Base-by-base conservation (phyloP, 371 early-diverging fungal genomes). In the Neoconidiobolus thromboides region DNA sequence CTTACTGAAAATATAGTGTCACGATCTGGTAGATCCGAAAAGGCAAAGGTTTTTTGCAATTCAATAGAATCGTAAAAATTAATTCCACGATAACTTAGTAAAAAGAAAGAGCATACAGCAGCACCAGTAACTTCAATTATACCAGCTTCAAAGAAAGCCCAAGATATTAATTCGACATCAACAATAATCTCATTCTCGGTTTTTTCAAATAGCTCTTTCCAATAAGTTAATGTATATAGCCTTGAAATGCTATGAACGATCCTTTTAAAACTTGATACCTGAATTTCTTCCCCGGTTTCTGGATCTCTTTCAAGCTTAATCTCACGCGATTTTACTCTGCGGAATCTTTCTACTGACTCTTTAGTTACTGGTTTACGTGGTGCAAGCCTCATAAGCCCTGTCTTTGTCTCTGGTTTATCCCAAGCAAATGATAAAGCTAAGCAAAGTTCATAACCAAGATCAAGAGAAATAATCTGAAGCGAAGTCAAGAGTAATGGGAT, bases 391-490 rank as follows among this genome's bases (percentile, higher is more conserved):
- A 96, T 94, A 62, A 96, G 67, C 43, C 85, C 84, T 38, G 63
- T 74, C 49, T 66, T 63, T 0, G 78, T 69, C 74, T 96, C 97
- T 6, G 95, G 81, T 7, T 73, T 71, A 71, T 96, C 97, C 80
- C 81, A 96, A 14, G 97, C 96, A 72, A 80, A 94, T 5, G 87
- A 76, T 41, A 95, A 71, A 7, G 94, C 90, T 14, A 81, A 73
- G 64, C 86, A 75, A 61, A 96, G 62, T 70, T 96, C 97, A 67
- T 89, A 93, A 7, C 93, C 92, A 44, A 96, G 79, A 78, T 96
- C 95, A 48, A 92, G 81, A 4, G 89, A 79, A 61, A 96, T 66
- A 60, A 96, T 92, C 61, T 86, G 75, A 64, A 96, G 79, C 53
- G 95, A 75, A 3, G 77, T 72, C 54, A 96, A 66, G 39, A 92